phyloP scores from a whole-genome alignment of 371 early-diverging fungal species.

The Mortierella polycephala region DNA sequence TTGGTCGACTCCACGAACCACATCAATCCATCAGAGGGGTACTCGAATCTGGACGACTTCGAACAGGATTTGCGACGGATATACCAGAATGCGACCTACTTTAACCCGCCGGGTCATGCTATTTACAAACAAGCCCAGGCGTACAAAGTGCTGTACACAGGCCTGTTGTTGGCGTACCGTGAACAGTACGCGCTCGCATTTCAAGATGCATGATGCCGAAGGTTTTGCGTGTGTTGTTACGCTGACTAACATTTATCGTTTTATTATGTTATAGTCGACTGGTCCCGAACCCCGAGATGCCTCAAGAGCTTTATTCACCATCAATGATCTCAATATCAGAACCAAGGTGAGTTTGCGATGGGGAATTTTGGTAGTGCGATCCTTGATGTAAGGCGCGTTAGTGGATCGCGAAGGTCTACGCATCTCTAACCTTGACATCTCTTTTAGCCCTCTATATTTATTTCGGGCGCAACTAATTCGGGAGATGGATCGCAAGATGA shows the following conservation, averaged over 20 bases:
- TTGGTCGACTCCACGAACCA: constrained; percentile 1
- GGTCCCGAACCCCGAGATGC: constrained; percentile 13
- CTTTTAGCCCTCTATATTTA: constrained; percentile 39
- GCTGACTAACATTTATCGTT: neutral
- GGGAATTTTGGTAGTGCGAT: too few relatives aligned
- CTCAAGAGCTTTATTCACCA: constrained; percentile 40
- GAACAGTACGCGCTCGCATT: constrained; percentile 22
- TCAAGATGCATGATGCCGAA: neutral
- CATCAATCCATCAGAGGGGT: constrained; percentile 47
- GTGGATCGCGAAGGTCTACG: too few relatives aligned
- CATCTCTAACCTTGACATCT: neutral
- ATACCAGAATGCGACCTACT: constrained; percentile 58
- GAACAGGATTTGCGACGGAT: constrained; percentile 69
- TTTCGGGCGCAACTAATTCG: constrained; percentile 47
- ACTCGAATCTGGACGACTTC: constrained; percentile 60
- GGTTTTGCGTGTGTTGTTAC: too few relatives aligned
- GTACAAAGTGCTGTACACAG: constrained; percentile 17
- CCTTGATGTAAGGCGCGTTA: too few relatives aligned
- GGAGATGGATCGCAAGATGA: constrained; percentile 51
- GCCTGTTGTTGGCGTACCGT: constrained; percentile 19
- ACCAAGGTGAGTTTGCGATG: constrained; percentile 24
- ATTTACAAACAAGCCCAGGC: constrained; percentile 54
- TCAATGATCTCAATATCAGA: constrained; percentile 41
- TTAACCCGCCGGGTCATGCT: constrained; percentile 43
- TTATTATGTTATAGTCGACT: constrained; percentile 7